Percentiles rank a stretch among this genome's conserved stretches.
phyloP scores from a whole-genome alignment of 805 yeast species.

The Blastobotrys attinorum region DNA sequence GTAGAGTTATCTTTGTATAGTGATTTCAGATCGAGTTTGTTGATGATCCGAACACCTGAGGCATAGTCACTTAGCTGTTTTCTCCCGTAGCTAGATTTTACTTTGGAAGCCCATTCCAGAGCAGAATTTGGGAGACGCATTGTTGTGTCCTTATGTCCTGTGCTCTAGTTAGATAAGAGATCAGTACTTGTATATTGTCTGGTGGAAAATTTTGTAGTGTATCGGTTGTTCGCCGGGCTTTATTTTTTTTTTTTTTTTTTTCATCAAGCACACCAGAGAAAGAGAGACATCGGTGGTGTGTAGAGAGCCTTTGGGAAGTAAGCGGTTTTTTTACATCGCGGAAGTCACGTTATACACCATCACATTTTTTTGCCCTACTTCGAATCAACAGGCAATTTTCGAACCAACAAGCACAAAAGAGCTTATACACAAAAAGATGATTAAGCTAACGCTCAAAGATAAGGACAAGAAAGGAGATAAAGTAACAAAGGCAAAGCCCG shows the following conservation, averaged over 20 bases:
- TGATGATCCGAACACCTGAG: background rate
- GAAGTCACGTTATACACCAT: too few species aligned
- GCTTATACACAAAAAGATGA: conserved; percentile 22
- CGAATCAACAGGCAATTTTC: too few species aligned
- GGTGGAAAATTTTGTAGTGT: background rate
- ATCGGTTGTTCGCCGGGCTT: too few species aligned
- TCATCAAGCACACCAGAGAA: too few species aligned
- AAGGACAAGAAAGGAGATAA: conserved; percentile 8
- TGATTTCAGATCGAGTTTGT: background rate
- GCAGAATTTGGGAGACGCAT: background rate
- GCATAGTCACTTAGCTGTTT: background rate
- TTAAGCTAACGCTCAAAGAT: conserved; percentile 23
- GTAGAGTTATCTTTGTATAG: background rate
- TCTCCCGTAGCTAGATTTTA: background rate
- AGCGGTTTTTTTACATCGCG: too few species aligned
- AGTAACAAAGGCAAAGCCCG: conserved; percentile 6
- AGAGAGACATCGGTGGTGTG: too few species aligned
- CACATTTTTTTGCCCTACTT: too few species aligned
- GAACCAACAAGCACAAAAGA: too few species aligned
- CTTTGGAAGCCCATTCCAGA: background rate
- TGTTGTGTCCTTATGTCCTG: too few species aligned
- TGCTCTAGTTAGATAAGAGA: background rate
- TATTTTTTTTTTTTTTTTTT: too few species aligned
- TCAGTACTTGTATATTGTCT: background rate
- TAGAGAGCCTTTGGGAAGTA: too few species aligned